Evolutionary conservation across 768 basidiomycete species (phyloP).

Genomic region (Cystoderma amianthinum): DNA sequence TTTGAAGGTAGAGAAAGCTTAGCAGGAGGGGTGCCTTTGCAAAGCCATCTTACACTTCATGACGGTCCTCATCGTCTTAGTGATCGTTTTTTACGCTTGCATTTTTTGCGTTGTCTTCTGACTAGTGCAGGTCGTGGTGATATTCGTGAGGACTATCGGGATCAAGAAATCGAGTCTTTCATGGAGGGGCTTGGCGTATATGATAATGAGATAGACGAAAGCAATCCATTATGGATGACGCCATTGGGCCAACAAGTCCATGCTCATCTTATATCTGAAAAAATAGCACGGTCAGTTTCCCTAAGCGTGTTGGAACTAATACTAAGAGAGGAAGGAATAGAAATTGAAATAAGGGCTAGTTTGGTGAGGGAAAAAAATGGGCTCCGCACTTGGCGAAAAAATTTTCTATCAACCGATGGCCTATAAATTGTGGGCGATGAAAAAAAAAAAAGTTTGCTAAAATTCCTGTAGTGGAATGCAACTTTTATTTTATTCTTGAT

Average conservation of each 20-base stretch:
- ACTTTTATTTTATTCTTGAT: too few relatives aligned
- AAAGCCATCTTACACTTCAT: conserved; percentile 8
- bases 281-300: too few relatives aligned
- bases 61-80: conserved; percentile 5
- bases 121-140: conserved; percentile 7
- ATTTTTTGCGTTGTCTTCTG: conserved; percentile 6
- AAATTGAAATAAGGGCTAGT: too few relatives aligned
- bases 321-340: too few relatives aligned
- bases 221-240: conserved; percentile 5
- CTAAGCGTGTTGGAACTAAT: too few relatives aligned
- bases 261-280: conserved; percentile 3
- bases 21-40: conserved; percentile 4
- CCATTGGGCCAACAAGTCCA: conserved; percentile 5
- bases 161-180: conserved; percentile 8
- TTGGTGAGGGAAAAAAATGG: too few relatives aligned
- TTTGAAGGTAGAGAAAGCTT: conserved; percentile 7
- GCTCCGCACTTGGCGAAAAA: too few relatives aligned
- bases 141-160: conserved; percentile 7
- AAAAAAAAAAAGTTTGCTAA: too few relatives aligned
- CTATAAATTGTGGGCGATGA: too few relatives aligned
- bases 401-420: too few relatives aligned
- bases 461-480: too few relatives aligned
- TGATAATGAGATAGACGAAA: conserved; percentile 5
- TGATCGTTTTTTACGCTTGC: conserved; percentile 7
- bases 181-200: conserved; percentile 9